phyloP scores from a whole-genome alignment of 1,284 basidiomycete species.

The Mycena sp. region DNA sequence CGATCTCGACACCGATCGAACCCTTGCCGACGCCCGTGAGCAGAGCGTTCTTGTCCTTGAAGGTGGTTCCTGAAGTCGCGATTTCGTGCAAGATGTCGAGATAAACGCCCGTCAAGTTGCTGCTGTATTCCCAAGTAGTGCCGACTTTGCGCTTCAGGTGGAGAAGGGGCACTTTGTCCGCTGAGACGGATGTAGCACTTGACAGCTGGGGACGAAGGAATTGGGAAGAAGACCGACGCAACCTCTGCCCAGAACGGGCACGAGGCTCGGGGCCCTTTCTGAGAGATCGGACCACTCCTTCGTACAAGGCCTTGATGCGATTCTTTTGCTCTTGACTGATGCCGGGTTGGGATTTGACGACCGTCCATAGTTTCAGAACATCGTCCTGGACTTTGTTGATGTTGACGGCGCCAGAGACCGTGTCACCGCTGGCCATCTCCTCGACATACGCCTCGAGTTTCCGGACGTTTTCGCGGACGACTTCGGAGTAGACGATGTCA shows the following conservation, averaged over 20 bases:
- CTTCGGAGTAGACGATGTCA: conserved; percentile 94
- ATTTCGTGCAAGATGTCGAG: conserved; percentile 98
- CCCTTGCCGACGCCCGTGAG: conserved; percentile 98
- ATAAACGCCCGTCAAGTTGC: conserved; percentile 95
- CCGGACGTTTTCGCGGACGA: conserved; percentile 94
- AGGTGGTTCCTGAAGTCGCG: conserved; percentile 96
- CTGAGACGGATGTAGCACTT: conserved; percentile 80
- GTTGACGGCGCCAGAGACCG: conserved; percentile 84
- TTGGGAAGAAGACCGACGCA: conserved; percentile 89
- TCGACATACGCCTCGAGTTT: conserved; percentile 98
- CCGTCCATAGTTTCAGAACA: conserved; percentile 95
- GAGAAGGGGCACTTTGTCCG: conserved; percentile 93
- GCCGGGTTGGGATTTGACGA: conserved; percentile 96
- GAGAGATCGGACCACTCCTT: conserved; percentile 90
- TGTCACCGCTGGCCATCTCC: conserved; percentile 97
- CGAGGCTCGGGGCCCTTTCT: conserved; percentile 73
- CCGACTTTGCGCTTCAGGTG: conserved; percentile 99
- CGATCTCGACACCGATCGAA: conserved; percentile 96
- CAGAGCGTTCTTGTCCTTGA: conserved; percentile 98
- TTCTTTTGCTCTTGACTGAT: conserved; percentile 98
- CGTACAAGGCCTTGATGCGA: conserved; percentile 96
- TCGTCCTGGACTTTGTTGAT: conserved; percentile 98
- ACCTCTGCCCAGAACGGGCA: conserved; percentile 58
- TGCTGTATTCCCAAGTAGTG: conserved; percentile 94
- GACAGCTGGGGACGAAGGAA: conserved; percentile 92